These are phyloP conservation scores for Crotalaria pallida DNA, from an alignment of 306 rosid genomes.

Conservation along the genomic window DNA sequence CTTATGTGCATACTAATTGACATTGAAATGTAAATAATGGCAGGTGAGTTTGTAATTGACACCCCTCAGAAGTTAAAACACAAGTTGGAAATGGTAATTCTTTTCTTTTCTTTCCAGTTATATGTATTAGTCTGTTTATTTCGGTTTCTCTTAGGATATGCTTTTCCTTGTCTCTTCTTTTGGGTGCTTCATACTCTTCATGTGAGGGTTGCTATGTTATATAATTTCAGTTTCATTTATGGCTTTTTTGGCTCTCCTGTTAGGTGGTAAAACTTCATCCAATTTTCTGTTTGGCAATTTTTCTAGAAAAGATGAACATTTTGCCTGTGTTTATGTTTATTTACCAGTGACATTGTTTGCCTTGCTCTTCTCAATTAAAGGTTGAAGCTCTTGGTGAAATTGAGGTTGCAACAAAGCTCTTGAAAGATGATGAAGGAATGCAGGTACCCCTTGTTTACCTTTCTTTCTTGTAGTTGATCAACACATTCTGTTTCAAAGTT, in stretches of 20 bases:
- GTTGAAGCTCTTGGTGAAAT: constrained; percentile 94
- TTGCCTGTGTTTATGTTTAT: constrained; percentile 10
- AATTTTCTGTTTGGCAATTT: too few species aligned
- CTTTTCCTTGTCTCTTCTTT: neutral
- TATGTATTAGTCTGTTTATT: constrained; percentile 9
- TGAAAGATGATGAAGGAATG: constrained; percentile 46
- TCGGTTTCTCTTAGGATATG: constrained; percentile 3
- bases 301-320: neutral
- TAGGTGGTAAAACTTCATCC: too few species aligned
- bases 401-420: constrained; percentile 84
- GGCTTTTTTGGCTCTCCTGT: neutral
- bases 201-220: neutral
- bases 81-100: constrained; percentile 87
- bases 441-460: constrained; percentile 47
- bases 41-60: constrained; percentile 89
- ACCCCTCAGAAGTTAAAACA: constrained; percentile 82
- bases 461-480: constrained; percentile 9
- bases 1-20: constrained; percentile 6
- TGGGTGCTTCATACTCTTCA: neutral
- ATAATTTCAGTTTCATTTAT: neutral
- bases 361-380: constrained; percentile 41
- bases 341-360: constrained; percentile 16
- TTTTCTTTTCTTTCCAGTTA: constrained; percentile 16
- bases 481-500: constrained; percentile 7
- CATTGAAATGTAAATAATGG: constrained; percentile 22